A percentile compares a stretch with the other conserved stretches of the same genome.
Conservation (phyloP, 805 yeast genomes). For the Starmerella bombicola region DNA sequence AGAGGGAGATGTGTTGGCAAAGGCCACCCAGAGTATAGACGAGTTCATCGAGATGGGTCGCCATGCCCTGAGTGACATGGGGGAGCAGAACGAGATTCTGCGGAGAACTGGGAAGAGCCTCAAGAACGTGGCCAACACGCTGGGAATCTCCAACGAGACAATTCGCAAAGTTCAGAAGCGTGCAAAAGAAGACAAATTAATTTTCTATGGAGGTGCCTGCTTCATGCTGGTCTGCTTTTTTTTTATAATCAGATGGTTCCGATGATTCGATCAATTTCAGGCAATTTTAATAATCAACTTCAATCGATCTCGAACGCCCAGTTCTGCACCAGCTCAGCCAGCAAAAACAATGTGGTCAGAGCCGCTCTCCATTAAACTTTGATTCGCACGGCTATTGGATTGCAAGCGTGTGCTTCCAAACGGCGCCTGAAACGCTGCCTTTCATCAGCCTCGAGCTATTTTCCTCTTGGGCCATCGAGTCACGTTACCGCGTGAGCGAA, state of each 20-base stretch:
- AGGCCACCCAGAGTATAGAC: conserved; percentile 74
- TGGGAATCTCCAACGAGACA: conserved; percentile 80
- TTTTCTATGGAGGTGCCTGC: conserved; percentile 65
- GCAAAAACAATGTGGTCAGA: no score
- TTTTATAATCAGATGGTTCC: conserved; percentile 50
- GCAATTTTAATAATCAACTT: no score
- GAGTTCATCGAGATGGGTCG: conserved; percentile 84
- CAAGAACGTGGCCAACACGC: conserved; percentile 56
- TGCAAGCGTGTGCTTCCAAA: no score
- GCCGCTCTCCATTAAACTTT: no score
- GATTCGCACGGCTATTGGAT: no score
- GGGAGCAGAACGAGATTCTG: conserved; percentile 68
- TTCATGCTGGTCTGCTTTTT: conserved; percentile 55
- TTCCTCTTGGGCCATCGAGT: no score
- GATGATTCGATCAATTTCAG: no score
- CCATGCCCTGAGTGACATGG: conserved; percentile 69
- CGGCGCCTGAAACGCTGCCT: no score
- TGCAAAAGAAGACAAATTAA: conserved; percentile 73
- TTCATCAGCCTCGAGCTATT: no score
- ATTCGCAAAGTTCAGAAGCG: conserved; percentile 67
- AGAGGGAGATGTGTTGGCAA: conserved; percentile 45
- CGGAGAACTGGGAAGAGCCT: conserved; percentile 49
- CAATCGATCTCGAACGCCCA: no score
- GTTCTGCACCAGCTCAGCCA: no score
- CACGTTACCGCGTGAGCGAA: no score